Percentiles rank a stretch among this genome's conserved stretches.
phyloP scores from a whole-genome alignment of 768 basidiomycete genomes.

The Boletus reticuloceps region DNA sequence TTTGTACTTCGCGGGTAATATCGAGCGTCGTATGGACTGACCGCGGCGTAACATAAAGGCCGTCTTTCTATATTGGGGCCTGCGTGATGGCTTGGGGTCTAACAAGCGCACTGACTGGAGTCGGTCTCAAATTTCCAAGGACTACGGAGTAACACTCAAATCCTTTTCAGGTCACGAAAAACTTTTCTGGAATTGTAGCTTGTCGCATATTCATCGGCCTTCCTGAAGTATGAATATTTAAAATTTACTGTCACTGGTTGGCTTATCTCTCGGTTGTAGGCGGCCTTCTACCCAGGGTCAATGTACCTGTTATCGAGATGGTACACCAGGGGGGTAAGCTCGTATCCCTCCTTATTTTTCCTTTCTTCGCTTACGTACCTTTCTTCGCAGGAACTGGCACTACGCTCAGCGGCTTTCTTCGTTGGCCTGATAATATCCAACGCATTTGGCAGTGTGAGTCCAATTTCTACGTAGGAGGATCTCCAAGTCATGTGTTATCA shows the following conservation, averaged over 20 bases:
- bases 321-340: conserved; percentile 44
- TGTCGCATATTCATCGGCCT: conserved; percentile 63
- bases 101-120: conserved; percentile 61
- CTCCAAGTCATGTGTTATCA: conserved; percentile 17
- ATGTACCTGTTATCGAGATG: conserved; percentile 47
- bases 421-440: conserved; percentile 63
- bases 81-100: conserved; percentile 65
- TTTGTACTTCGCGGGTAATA: conserved; percentile 15
- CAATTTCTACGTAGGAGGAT: background rate
- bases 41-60: conserved; percentile 33
- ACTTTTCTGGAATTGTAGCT: conserved; percentile 53
- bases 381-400: conserved; percentile 51
- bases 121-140: conserved; percentile 15
- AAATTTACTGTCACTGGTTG: no score
- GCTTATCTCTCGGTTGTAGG: conserved; percentile 24
- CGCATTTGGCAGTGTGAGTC: conserved; percentile 60
- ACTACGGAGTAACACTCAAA: background rate
- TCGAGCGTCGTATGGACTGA: background rate
- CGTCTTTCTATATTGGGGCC: conserved; percentile 57
- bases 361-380: background rate
- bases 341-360: background rate
- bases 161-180: conserved; percentile 45
- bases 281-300: conserved; percentile 64
- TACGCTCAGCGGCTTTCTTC: conserved; percentile 60
- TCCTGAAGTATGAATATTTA: conserved; percentile 42